Conservation (phyloP, 1,139 yeast species). For the Sporopachydermia cereana region DNA sequence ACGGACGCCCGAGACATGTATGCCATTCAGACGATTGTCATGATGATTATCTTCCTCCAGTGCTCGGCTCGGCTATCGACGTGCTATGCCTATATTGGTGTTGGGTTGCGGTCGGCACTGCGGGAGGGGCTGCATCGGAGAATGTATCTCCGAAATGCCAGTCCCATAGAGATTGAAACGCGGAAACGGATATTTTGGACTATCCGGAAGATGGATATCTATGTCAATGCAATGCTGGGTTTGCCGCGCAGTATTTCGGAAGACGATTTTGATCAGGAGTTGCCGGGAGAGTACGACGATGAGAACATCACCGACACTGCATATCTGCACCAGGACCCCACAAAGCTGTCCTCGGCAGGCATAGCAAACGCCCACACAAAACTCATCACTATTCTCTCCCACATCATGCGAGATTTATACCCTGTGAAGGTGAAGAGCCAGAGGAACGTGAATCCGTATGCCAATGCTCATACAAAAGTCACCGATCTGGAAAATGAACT, state of each 20-base stretch:
- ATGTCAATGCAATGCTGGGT: constrained; percentile 82
- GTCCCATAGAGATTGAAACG: constrained; percentile 78
- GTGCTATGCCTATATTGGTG: constrained; percentile 88
- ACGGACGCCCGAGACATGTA: constrained; percentile 50
- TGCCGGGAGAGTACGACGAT: constrained; percentile 79
- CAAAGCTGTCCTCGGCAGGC: constrained; percentile 55
- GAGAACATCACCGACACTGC: constrained; percentile 67
- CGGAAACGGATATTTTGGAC: constrained; percentile 82
- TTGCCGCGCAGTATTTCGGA: constrained; percentile 57
- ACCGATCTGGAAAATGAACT: constrained; percentile 63
- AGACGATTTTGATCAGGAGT: constrained; percentile 81
- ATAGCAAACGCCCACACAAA: constrained; percentile 83
- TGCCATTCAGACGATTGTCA: constrained; percentile 60
- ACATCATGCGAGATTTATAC: constrained; percentile 43
- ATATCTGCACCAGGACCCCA: constrained; percentile 24
- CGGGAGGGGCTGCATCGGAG: constrained; percentile 83
- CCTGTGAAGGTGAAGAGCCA: constrained; percentile 33
- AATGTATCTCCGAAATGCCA: constrained; percentile 47
- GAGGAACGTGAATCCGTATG: constrained; percentile 14
- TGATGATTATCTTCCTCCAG: constrained; percentile 63
- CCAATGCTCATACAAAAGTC: constrained; percentile 44
- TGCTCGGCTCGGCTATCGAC: constrained; percentile 86
- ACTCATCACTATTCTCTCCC: constrained; percentile 47
- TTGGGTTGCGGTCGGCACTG: constrained; percentile 75
- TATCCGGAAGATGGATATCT: constrained; percentile 83